A percentile compares a stretch with the other conserved stretches of the same genome.
phyloP scores from a whole-genome alignment of 805 yeast species.

The Scheffersomyces spartinae region DNA sequence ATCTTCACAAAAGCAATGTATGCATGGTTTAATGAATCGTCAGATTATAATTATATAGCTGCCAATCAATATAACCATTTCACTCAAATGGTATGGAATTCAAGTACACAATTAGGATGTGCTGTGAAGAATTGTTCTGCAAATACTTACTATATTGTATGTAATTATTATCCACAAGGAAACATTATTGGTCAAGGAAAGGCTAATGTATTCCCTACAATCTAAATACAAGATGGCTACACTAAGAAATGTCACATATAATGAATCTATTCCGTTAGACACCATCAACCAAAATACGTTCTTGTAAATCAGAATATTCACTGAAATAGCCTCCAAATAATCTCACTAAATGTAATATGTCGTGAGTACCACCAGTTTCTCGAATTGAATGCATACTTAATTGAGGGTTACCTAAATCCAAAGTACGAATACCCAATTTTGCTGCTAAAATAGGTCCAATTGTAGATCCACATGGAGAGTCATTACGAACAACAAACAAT shows the following conservation, averaged over 20 bases:
- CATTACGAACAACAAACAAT: slow-evolving; percentile 85
- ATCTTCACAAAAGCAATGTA: slow-evolving; percentile 20
- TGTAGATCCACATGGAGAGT: slow-evolving; percentile 91
- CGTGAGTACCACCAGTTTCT: slow-evolving; percentile 80
- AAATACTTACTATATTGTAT: slow-evolving; percentile 48
- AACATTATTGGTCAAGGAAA: slow-evolving; percentile 26
- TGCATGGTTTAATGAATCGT: slow-evolving; percentile 31
- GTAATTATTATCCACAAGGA: slow-evolving; percentile 54
- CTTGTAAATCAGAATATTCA: slow-evolving; percentile 27
- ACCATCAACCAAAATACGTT: slow-evolving; percentile 27
- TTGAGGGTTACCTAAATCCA: slow-evolving; percentile 88
- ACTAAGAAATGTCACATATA: too few relatives aligned
- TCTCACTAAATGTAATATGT: slow-evolving; percentile 49
- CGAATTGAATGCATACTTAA: slow-evolving; percentile 89
- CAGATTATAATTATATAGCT: slow-evolving; percentile 14
- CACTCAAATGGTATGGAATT: slow-evolving; percentile 67
- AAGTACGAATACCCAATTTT: slow-evolving; percentile 73
- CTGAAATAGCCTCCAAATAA: slow-evolving; percentile 57
- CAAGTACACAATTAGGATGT: slow-evolving; percentile 55
- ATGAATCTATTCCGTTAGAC: too few relatives aligned
- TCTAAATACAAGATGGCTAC: too few relatives aligned
- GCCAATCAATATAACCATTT: slow-evolving; percentile 39
- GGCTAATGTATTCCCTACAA: slow-evolving; percentile 15
- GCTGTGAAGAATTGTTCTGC: slow-evolving; percentile 38
- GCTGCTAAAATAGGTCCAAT: slow-evolving; percentile 92